Conservation (phyloP, 2,329 filamentous ascomycete species). For the Talaromyces atroroseus region DNA sequence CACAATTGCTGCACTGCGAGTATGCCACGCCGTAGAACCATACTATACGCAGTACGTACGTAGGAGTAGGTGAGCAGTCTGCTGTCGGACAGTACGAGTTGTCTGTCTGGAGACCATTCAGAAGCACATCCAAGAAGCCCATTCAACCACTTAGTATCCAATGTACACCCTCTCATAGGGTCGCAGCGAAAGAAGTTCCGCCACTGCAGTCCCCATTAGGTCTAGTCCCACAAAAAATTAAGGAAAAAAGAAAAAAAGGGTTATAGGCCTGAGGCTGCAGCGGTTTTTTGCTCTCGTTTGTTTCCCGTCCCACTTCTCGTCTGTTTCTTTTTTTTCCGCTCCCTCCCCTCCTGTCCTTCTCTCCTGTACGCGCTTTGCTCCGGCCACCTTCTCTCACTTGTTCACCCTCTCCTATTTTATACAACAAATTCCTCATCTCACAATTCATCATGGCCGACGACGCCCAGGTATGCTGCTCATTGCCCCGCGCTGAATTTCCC, state of each 20-base stretch:
- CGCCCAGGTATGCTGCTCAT: conserved; percentile 52
- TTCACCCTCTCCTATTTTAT: conserved; percentile 2
- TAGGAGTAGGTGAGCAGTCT: too few relatives aligned
- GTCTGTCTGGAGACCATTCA: too few relatives aligned
- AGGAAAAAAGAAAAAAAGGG: conserved; percentile 2
- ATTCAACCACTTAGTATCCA: not conserved
- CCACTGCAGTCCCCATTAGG: not conserved
- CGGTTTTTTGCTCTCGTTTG: conserved; percentile 10
- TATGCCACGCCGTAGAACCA: not conserved
- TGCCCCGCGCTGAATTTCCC: conserved; percentile 26
- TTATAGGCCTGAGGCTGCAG: not conserved
- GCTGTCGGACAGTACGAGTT: too few relatives aligned
- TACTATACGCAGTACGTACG: too few relatives aligned
- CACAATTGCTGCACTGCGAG: too few relatives aligned
- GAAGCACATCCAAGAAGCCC: too few relatives aligned
- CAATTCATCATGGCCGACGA: conserved; percentile 60
- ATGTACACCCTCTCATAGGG: not conserved
- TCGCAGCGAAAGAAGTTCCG: not conserved
- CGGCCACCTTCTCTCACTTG: conserved; percentile 15
- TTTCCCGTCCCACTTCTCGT: conserved; percentile 13
- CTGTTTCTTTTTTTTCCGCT: conserved; percentile 18
- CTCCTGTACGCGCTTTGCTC: conserved; percentile 19
- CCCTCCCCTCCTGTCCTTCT: conserved; percentile 6
- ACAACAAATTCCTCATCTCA: conserved; percentile 9
- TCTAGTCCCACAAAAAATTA: conserved; percentile 11